Evolutionary conservation across 768 basidiomycete genomes (phyloP).

Genomic region (Rhodotorula diobovata): DNA sequence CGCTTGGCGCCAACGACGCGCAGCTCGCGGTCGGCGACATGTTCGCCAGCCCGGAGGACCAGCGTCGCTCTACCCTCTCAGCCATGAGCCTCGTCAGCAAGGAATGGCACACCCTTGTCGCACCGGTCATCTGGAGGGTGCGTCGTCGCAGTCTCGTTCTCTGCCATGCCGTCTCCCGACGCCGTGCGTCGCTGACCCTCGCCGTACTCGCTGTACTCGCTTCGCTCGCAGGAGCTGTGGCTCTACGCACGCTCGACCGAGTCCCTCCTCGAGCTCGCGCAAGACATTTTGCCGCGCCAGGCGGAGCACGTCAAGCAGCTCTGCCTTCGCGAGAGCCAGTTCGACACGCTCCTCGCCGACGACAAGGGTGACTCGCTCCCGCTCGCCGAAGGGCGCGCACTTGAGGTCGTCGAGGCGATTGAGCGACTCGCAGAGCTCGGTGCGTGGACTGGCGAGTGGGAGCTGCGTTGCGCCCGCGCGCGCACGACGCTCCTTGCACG

Average conservation of each 20-base stretch:
- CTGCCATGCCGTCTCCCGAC: background rate
- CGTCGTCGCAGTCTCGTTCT: background rate
- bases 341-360: background rate
- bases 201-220: background rate
- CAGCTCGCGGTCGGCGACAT: background rate
- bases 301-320: conserved; percentile 6
- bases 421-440: background rate
- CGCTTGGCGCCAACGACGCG: background rate
- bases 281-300: conserved; percentile 16
- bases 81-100: conserved; percentile 1
- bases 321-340: background rate
- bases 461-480: background rate
- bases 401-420: background rate
- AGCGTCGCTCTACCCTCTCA: background rate
- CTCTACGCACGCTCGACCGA: conserved; percentile 2
- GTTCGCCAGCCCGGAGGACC: background rate
- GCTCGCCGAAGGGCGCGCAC: background rate
- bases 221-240: background rate
- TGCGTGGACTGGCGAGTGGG: background rate
- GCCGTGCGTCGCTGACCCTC: too few relatives aligned
- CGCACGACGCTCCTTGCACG: background rate
- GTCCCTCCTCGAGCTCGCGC: background rate
- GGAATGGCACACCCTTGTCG: background rate
- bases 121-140: conserved; percentile 5
- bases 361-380: background rate